phyloP scores from a whole-genome alignment of 192 early-diverging fungal species.

The Backusella tuberculispora region DNA sequence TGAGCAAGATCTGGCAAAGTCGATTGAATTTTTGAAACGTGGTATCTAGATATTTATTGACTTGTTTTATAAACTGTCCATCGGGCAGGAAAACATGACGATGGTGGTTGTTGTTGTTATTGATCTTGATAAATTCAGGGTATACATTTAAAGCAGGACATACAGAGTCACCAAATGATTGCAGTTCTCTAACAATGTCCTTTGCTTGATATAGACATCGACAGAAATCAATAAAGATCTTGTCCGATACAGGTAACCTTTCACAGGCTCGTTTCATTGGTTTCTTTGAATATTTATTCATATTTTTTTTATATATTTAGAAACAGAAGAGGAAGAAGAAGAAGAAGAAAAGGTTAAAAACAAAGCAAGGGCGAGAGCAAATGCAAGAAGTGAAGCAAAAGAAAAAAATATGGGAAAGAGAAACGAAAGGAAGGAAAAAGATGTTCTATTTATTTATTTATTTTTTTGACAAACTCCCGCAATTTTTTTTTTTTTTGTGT shows the following conservation, averaged over 20 bases:
- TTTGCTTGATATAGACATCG: slow-evolving; percentile 39
- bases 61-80: slow-evolving; percentile 12
- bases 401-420: no score
- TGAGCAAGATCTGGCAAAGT: slow-evolving; percentile 31
- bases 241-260: not conserved
- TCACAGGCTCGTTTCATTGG: not conserved
- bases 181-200: slow-evolving; percentile 31
- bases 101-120: no score
- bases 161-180: slow-evolving; percentile 30
- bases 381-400: no score
- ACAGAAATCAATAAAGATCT: slow-evolving; percentile 29
- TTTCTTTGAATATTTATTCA: not conserved
- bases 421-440: no score
- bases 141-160: slow-evolving; percentile 15
- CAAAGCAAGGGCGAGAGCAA: no score
- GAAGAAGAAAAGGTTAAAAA: not conserved
- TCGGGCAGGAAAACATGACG: not conserved
- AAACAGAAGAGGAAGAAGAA: not conserved
- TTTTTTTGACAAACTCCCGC: no score
- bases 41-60: slow-evolving; percentile 23
- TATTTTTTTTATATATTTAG: not conserved
- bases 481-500: no score
- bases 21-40: slow-evolving; percentile 36
- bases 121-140: not conserved
- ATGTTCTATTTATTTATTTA: no score